Conservation (phyloP, 2,329 filamentous ascomycete species). For the Apiospora arundinis region DNA sequence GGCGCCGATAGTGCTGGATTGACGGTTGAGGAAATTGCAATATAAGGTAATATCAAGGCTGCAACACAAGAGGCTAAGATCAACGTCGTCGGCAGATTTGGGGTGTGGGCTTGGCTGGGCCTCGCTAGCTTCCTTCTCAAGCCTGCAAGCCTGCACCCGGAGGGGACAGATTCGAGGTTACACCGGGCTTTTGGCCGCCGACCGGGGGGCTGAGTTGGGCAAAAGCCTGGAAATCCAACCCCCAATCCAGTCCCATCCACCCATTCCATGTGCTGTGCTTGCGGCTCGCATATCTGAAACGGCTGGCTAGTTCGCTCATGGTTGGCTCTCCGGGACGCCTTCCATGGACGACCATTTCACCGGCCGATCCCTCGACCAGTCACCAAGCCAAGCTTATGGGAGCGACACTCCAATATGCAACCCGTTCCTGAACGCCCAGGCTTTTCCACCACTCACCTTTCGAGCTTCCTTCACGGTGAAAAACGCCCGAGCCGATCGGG, state of each 20-base stretch:
- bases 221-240: background rate
- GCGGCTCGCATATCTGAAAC: conserved; percentile 18
- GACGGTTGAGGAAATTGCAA: conserved; percentile 14
- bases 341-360: conserved; percentile 2
- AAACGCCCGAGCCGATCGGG: background rate
- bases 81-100: conserved; percentile 6
- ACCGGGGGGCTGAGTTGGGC: background rate
- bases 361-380: background rate
- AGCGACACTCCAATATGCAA: conserved; percentile 8
- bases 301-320: background rate
- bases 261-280: background rate
- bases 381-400: conserved; percentile 3
- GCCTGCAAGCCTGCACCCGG: background rate
- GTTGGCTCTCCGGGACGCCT: conserved; percentile 1
- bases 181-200: conserved; percentile 14
- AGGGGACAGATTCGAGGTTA: conserved; percentile 4
- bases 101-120: background rate
- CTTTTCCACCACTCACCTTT: conserved; percentile 7
- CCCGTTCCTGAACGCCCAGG: conserved; percentile 5
- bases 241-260: background rate
- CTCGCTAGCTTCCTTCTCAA: background rate
- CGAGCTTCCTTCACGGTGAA: background rate
- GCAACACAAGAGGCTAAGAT: background rate
- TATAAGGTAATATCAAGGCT: background rate
- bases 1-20: background rate